Evolutionary conservation across 1,284 basidiomycete genomes (phyloP).

Genomic region (Irpex sp.): DNA sequence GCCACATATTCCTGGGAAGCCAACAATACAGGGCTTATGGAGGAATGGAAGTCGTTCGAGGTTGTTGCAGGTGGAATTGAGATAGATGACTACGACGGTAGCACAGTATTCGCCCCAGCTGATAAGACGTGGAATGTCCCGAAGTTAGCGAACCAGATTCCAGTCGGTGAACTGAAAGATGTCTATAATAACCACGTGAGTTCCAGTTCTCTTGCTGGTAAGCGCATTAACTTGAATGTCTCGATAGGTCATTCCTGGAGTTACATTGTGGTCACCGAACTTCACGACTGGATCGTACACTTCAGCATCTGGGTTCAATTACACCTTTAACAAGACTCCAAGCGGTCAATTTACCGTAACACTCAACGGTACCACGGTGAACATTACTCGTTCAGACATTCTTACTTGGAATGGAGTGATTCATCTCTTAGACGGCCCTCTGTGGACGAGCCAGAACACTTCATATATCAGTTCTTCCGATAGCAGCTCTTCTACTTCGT

Average conservation of each 20-base stretch:
- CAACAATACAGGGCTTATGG: background rate
- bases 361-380: constrained; percentile 7
- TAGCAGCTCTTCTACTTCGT: background rate
- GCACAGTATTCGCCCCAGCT: background rate
- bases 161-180: background rate
- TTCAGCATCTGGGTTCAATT: constrained; percentile 4
- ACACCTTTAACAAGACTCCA: background rate
- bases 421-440: constrained; percentile 4
- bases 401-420: constrained; percentile 7
- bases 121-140: background rate
- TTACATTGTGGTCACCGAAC: constrained; percentile 3
- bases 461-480: background rate
- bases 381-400: constrained; percentile 6
- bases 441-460: background rate
- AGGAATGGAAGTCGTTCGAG: background rate
- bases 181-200: background rate
- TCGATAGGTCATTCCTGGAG: constrained; percentile 4
- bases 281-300: constrained; percentile 2
- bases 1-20: background rate
- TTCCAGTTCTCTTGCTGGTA: background rate
- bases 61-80: background rate
- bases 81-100: background rate
- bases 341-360: background rate
- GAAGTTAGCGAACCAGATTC: background rate
- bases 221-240: background rate